Evolutionary conservation across 2,329 filamentous ascomycete species (phyloP).

Genomic region (Fusarium pseudonygamai): DNA sequence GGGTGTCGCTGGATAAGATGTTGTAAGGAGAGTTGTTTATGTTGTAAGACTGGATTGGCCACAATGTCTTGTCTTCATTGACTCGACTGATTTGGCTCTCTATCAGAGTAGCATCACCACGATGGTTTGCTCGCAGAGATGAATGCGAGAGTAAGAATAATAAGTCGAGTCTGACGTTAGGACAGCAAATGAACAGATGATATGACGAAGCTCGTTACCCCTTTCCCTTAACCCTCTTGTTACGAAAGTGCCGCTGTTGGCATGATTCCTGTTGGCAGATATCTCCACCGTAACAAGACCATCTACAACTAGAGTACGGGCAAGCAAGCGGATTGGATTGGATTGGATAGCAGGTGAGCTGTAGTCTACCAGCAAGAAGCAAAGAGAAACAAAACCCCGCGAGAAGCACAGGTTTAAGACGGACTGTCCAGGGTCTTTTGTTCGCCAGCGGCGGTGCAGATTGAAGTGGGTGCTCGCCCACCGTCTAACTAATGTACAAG

Average conservation of each 20-base stretch:
- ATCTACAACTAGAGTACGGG: slow-evolving; percentile 30
- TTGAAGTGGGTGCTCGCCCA: slow-evolving; percentile 25
- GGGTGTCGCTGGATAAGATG: slow-evolving; percentile 35
- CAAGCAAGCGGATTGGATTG: slow-evolving; percentile 26
- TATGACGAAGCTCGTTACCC: slow-evolving; percentile 19
- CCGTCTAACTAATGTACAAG: slow-evolving; percentile 6
- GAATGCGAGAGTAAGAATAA: background rate
- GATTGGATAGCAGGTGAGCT: slow-evolving; percentile 18
- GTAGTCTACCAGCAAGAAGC: slow-evolving; percentile 10
- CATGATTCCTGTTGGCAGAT: slow-evolving; percentile 33
- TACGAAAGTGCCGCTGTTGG: slow-evolving; percentile 27
- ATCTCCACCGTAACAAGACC: slow-evolving; percentile 34
- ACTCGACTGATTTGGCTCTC: slow-evolving; percentile 9
- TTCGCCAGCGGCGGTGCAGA: slow-evolving; percentile 36
- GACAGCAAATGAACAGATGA: slow-evolving; percentile 8
- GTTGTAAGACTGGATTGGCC: slow-evolving; percentile 16
- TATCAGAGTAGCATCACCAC: slow-evolving; percentile 30
- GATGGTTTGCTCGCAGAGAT: slow-evolving; percentile 21
- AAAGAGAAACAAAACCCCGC: slow-evolving; percentile 14
- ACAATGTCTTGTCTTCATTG: background rate
- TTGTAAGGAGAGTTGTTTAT: slow-evolving; percentile 22
- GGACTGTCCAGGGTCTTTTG: slow-evolving; percentile 30
- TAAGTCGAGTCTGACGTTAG: background rate
- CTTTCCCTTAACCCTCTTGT: slow-evolving; percentile 15
- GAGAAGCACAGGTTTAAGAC: slow-evolving; percentile 3